Evolutionary conservation across 2,329 filamentous ascomycete genomes (phyloP).

Genomic region (Verticillium nubilum): DNA sequence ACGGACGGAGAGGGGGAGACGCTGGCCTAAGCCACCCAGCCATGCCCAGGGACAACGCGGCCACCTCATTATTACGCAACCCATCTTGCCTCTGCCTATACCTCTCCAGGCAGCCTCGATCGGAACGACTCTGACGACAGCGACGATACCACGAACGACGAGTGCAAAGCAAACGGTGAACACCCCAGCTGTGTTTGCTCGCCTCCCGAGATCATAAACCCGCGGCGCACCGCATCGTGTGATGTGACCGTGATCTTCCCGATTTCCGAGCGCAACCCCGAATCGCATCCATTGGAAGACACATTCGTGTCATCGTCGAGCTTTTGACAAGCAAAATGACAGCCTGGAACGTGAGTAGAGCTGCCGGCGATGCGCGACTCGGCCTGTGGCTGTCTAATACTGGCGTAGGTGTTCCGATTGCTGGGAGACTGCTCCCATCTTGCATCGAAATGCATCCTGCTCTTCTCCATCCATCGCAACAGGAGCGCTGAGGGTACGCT

Average conservation of each 20-base stretch:
- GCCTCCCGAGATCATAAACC: not conserved
- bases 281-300: not conserved
- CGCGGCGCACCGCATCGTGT: conserved; percentile 7
- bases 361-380: not conserved
- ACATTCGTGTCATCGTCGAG: not conserved
- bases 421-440: conserved; percentile 81
- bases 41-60: not conserved
- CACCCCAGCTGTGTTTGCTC: not conserved
- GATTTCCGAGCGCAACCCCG: conserved; percentile 7
- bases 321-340: conserved; percentile 24
- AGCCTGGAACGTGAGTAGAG: conserved; percentile 31
- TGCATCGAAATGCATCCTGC: conserved; percentile 81
- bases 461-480: conserved; percentile 86
- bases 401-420: conserved; percentile 60
- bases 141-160: not conserved
- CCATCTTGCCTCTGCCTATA: not conserved
- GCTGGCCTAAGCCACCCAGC: not conserved
- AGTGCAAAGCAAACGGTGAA: not conserved
- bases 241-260: conserved; percentile 9
- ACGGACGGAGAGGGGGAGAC: not conserved
- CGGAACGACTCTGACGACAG: not conserved
- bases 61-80: not conserved
- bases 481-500: conserved; percentile 71
- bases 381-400: conserved; percentile 3
- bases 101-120: not conserved